A percentile compares a stretch with the other conserved stretches of the same genome.
Conservation (phyloP, 768 basidiomycete species). For the Russula sp. region DNA sequence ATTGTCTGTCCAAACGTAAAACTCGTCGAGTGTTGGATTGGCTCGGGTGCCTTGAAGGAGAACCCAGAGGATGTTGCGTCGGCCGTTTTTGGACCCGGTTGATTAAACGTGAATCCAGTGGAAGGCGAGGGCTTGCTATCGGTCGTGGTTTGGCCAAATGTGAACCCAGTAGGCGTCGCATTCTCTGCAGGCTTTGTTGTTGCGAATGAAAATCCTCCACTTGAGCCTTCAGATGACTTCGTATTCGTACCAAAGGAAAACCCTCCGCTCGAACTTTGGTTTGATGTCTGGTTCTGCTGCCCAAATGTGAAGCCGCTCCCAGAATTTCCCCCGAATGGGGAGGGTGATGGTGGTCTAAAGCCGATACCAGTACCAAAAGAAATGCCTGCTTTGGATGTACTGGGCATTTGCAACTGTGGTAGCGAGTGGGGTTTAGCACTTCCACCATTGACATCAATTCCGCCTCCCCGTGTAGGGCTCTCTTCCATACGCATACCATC, state of each 20-base stretch:
- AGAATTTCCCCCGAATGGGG: slow-evolving; percentile 17
- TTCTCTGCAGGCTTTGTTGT: slow-evolving; percentile 13
- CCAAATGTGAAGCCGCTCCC: slow-evolving; percentile 37
- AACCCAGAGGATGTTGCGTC: slow-evolving; percentile 16
- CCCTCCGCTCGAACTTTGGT: slow-evolving; percentile 29
- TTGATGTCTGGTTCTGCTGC: slow-evolving; percentile 24
- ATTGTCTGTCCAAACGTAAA: slow-evolving; percentile 21
- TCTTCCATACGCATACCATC: slow-evolving; percentile 77
- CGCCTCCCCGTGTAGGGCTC: slow-evolving; percentile 50
- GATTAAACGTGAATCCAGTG: slow-evolving; percentile 10
- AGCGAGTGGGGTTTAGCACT: slow-evolving; percentile 17
- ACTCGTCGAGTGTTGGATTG: slow-evolving; percentile 22
- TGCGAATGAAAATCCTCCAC: slow-evolving; percentile 33
- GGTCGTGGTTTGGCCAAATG: slow-evolving; percentile 5
- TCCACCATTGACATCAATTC: slow-evolving; percentile 37
- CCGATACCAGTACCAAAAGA: slow-evolving; percentile 9
- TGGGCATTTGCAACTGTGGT: slow-evolving; percentile 16
- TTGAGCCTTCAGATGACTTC: slow-evolving; percentile 23
- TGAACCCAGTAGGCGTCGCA: slow-evolving; percentile 7
- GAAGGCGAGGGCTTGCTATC: slow-evolving; percentile 13
- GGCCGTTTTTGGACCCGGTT: slow-evolving; percentile 18
- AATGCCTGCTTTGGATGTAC: slow-evolving; percentile 12
- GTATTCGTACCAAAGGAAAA: slow-evolving; percentile 43
- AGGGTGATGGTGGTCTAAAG: slow-evolving; percentile 12
- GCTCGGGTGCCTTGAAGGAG: slow-evolving; percentile 18